A percentile compares a stretch with the other conserved stretches of the same genome.
phyloP scores from a whole-genome alignment of 2,329 filamentous ascomycete species.

The Talaromyces sp. region DNA sequence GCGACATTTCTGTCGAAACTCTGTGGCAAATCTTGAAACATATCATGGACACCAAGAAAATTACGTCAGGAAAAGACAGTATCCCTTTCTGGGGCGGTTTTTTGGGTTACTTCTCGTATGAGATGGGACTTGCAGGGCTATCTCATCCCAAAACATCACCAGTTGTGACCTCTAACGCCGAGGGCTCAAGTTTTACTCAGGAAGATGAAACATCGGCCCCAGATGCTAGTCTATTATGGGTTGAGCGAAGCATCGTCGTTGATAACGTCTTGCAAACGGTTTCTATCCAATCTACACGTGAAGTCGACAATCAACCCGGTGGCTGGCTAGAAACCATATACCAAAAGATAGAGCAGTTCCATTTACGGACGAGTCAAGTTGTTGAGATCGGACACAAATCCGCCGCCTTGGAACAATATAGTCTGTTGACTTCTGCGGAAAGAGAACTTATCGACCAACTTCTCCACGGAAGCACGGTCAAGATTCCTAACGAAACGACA shows the following conservation, averaged over 20 bases:
- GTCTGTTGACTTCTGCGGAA: conserved; percentile 13
- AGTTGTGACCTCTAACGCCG: conserved; percentile 28
- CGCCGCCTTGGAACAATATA: conserved; percentile 9
- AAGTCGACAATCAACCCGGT: conserved; percentile 40
- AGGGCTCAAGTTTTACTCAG: conserved; percentile 28
- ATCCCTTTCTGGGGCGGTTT: conserved; percentile 76
- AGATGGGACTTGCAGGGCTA: conserved; percentile 66
- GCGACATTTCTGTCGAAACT: conserved; percentile 23
- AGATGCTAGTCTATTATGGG: conserved; percentile 74
- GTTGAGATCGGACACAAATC: conserved; percentile 21
- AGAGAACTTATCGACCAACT: conserved; percentile 32
- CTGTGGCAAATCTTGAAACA: conserved; percentile 39
- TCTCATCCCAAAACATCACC: conserved; percentile 50
- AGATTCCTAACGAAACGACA: conserved; percentile 41
- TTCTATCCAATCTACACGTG: conserved; percentile 66
- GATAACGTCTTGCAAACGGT: conserved; percentile 65
- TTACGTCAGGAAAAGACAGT: conserved; percentile 34
- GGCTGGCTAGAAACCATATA: conserved; percentile 45
- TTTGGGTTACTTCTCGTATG: conserved; percentile 81
- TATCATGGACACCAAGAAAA: conserved; percentile 43
- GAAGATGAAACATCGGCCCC: conserved; percentile 49
- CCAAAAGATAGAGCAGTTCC: conserved; percentile 19
- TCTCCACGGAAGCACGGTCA: conserved; percentile 31
- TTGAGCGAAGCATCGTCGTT: conserved; percentile 73
- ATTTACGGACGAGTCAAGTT: conserved; percentile 27